phyloP scores from a whole-genome alignment of 129 eudicot species.

The Tagetes erecta region DNA sequence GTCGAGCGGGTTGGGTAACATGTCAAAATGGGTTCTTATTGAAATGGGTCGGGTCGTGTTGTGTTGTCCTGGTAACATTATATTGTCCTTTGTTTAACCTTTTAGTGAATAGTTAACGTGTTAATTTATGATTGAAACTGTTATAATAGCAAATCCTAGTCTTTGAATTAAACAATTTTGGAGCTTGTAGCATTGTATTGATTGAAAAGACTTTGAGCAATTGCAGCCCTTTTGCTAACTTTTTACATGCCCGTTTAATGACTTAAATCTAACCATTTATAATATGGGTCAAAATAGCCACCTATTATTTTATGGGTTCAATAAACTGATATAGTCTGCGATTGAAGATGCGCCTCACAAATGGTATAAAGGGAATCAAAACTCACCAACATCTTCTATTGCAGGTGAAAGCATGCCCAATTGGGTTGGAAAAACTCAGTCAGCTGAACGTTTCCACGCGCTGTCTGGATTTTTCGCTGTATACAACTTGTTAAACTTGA shows the following conservation, averaged over 20 bases:
- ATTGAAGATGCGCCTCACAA: not conserved
- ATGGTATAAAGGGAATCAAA: not conserved
- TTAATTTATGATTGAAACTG: not conserved
- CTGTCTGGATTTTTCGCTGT: slow-evolving; percentile 91
- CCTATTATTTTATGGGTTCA: not conserved
- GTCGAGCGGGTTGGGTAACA: not conserved
- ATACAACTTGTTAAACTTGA: slow-evolving; percentile 55
- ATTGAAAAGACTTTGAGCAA: not conserved
- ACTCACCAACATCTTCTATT: slow-evolving; percentile 2
- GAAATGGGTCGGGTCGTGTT: slow-evolving; percentile 1
- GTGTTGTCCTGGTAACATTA: not conserved
- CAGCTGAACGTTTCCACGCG: slow-evolving; percentile 65
- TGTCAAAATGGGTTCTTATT: not conserved
- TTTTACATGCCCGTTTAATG: not conserved
- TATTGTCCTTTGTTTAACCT: not conserved
- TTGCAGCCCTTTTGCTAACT: not conserved
- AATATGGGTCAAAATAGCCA: not conserved
- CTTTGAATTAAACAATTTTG: not conserved
- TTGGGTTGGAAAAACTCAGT: slow-evolving; percentile 23
- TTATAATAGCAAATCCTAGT: not conserved
- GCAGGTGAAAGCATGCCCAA: slow-evolving; percentile 50
- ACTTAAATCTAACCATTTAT: not conserved
- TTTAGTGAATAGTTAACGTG: not conserved
- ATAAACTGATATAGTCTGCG: not conserved
- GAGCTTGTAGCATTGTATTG: not conserved